Percentiles rank a stretch among this genome's conserved stretches.
Conservation (phyloP, 768 basidiomycete species). For the Hypholoma fasciculare region DNA sequence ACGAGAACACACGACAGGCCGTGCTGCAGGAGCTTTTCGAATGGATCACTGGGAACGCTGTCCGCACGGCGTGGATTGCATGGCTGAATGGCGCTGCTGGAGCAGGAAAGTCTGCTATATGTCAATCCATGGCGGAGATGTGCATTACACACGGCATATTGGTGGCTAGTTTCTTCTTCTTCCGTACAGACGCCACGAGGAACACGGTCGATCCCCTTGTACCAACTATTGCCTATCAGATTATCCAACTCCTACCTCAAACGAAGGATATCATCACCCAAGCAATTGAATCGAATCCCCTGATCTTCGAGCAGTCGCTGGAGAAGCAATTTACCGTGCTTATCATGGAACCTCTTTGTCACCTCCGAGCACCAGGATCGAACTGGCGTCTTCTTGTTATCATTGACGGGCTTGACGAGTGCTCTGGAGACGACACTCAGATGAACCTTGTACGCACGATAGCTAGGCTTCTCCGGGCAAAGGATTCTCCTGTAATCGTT, state of each 20-base stretch:
- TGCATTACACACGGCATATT: conserved; percentile 1
- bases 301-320: conserved; percentile 10
- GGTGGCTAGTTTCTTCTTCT: conserved; percentile 17
- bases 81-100: conserved; percentile 17
- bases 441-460: not conserved
- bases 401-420: not conserved
- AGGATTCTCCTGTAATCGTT: not conserved
- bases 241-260: conserved; percentile 6
- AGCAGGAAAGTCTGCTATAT: conserved; percentile 18
- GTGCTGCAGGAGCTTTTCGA: conserved; percentile 15
- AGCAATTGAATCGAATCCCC: conserved; percentile 7
- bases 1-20: conserved; percentile 11
- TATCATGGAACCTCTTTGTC: conserved; percentile 6
- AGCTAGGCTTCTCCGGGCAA: not conserved
- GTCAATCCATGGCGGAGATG: conserved; percentile 14
- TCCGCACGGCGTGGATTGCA: not conserved
- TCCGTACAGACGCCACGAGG: not conserved
- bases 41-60: conserved; percentile 8
- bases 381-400: not conserved
- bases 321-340: conserved; percentile 10
- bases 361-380: not conserved
- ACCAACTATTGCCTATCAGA: conserved; percentile 14
- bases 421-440: not conserved
- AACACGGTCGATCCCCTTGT: conserved; percentile 6
- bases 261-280: conserved; percentile 4